A percentile compares a stretch with the other conserved stretches of the same genome.
phyloP scores from a whole-genome alignment of 352 stramenopile genomes.

The Globisporangium canariense region DNA sequence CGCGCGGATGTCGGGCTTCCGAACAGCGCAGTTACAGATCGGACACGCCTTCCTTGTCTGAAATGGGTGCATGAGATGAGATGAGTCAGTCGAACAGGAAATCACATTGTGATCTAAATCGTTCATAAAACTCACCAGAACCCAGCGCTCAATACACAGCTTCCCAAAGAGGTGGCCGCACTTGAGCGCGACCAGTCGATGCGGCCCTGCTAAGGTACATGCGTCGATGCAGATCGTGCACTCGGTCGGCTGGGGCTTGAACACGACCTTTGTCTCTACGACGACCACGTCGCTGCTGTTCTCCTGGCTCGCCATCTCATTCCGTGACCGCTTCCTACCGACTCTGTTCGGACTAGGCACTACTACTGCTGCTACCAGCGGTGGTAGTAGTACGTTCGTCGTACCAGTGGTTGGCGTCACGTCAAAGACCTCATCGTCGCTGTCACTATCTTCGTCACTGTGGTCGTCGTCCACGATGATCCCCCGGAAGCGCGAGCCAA shows the following conservation, averaged over 20 bases:
- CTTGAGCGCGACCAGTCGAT: slow-evolving; percentile 69
- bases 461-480: slow-evolving; percentile 18
- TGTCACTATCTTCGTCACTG: not conserved
- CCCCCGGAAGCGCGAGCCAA: slow-evolving; percentile 1
- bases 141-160: slow-evolving; percentile 73
- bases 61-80: not conserved
- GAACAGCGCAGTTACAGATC: slow-evolving; percentile 39
- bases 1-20: slow-evolving; percentile 41
- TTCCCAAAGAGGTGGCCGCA: slow-evolving; percentile 78
- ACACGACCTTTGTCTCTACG: slow-evolving; percentile 20
- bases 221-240: slow-evolving; percentile 74
- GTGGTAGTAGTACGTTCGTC: not conserved
- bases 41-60: slow-evolving; percentile 3
- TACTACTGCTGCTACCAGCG: not conserved
- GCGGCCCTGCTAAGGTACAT: slow-evolving; percentile 51
- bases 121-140: slow-evolving; percentile 20
- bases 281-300: slow-evolving; percentile 4
- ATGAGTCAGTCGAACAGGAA: not conserved
- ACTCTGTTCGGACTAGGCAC: not conserved
- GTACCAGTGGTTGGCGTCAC: not conserved
- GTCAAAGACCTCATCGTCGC: slow-evolving; percentile 2
- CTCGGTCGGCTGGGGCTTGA: slow-evolving; percentile 55
- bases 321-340: slow-evolving; percentile 16
- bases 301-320: slow-evolving; percentile 1
- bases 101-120: no score